A percentile compares a stretch with the other conserved stretches of the same genome.
Evolutionary conservation across 495 filamentous ascomycete genomes (phyloP).

Genomic region (Neurospora sp.): DNA sequence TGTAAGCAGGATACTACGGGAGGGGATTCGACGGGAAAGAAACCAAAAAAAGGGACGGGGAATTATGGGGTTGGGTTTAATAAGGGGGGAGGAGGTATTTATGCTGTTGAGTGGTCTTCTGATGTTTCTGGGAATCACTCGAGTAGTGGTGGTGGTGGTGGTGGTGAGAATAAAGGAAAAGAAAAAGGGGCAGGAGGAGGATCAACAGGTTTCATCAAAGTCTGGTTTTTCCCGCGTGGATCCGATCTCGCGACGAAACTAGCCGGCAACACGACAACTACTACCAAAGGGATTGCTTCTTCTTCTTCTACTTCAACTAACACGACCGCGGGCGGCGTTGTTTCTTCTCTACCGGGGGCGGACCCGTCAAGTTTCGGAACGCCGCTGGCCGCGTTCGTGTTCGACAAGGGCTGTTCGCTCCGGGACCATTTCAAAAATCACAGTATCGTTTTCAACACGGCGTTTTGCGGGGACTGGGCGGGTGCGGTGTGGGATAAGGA

Average conservation of each 20-base stretch:
- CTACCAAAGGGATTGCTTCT: slow-evolving; percentile 2
- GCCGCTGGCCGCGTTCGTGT: slow-evolving; percentile 55
- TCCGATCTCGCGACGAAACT: slow-evolving; percentile 26
- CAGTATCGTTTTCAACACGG: slow-evolving; percentile 69
- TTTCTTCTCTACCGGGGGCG: slow-evolving; percentile 31
- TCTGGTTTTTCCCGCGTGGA: slow-evolving; percentile 68
- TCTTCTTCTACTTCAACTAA: not conserved
- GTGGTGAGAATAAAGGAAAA: not conserved
- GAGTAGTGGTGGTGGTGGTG: not conserved
- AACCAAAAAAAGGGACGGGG: slow-evolving; percentile 17
- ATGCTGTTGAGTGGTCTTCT: slow-evolving; percentile 58
- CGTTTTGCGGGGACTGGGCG: slow-evolving; percentile 87
- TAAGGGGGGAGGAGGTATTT: slow-evolving; percentile 59
- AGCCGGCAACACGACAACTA: slow-evolving; percentile 34
- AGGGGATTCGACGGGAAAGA: slow-evolving; percentile 3
- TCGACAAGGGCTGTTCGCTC: slow-evolving; percentile 50
- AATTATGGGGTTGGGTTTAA: slow-evolving; percentile 68
- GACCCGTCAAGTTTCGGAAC: slow-evolving; percentile 54
- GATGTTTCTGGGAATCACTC: not conserved
- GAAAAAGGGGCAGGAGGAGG: not conserved
- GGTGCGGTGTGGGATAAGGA: slow-evolving; percentile 46
- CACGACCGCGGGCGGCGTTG: slow-evolving; percentile 11
- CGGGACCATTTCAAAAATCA: slow-evolving; percentile 56
- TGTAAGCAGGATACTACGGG: slow-evolving; percentile 31
- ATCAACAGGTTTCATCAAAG: slow-evolving; percentile 40